A percentile compares a stretch with the other conserved stretches of the same genome.
These are phyloP conservation scores for Cylindrotheca closterium DNA, from an alignment of 108 stramenopile species.

Conservation along the genomic window DNA sequence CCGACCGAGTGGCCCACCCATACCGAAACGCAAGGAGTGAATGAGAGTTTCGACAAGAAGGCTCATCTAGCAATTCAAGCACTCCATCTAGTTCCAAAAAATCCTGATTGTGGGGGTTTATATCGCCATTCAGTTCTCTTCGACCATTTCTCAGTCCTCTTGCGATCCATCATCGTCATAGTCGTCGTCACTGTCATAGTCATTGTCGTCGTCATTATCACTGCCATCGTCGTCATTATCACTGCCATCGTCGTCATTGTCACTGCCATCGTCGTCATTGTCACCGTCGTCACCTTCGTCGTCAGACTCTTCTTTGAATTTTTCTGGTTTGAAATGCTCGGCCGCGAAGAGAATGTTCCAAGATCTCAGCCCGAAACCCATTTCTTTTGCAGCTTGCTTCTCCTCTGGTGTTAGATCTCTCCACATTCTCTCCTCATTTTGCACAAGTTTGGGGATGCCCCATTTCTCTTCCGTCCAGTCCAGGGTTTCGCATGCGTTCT, in stretches of 20 bases:
- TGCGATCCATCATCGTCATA: too few species aligned
- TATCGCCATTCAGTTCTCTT: too few species aligned
- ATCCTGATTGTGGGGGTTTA: too few species aligned
- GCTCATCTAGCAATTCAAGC: too few species aligned
- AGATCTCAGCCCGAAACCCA: neutral
- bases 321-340: neutral
- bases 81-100: too few species aligned
- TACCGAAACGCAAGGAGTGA: too few species aligned
- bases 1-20: too few species aligned
- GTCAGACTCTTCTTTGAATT: neutral
- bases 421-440: neutral
- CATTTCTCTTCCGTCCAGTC: neutral
- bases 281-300: neutral
- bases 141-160: too few species aligned
- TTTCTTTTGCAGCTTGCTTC: neutral
- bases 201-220: too few species aligned
- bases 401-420: neutral
- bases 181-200: too few species aligned
- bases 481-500: neutral
- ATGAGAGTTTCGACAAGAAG: too few species aligned
- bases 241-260: neutral
- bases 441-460: neutral
- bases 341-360: neutral
- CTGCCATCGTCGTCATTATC: too few species aligned
- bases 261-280: neutral